These are phyloP conservation scores for Amanita exitialis DNA, from an alignment of 768 basidiomycete genomes.

Conservation along the genomic window DNA sequence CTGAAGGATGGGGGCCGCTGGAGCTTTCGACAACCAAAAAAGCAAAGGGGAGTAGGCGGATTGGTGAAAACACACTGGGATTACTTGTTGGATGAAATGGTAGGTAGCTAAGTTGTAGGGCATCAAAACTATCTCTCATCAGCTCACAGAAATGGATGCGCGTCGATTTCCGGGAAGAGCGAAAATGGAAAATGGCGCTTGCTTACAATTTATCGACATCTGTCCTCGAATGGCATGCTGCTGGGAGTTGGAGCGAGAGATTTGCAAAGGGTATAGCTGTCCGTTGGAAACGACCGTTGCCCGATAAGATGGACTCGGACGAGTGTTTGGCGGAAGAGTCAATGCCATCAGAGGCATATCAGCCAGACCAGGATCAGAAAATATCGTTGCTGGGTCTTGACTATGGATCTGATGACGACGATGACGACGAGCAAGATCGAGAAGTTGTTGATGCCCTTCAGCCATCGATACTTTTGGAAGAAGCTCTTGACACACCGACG, in stretches of 20 bases:
- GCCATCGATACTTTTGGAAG: conserved; percentile 41
- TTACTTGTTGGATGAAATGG: conserved; percentile 95
- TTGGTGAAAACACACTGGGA: conserved; percentile 88
- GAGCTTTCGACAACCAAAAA: conserved; percentile 94
- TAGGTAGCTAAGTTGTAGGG: conserved; percentile 21
- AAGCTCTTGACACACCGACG: conserved; percentile 36
- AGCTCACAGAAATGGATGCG: conserved; percentile 85
- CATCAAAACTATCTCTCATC: conserved; percentile 6
- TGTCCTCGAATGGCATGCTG: conserved; percentile 82
- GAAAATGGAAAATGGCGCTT: conserved; percentile 81
- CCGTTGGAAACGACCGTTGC: conserved; percentile 44
- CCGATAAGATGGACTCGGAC: conserved; percentile 21
- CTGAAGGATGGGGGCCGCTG: conserved; percentile 76
- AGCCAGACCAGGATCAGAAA: conserved; percentile 10
- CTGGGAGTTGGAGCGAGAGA: conserved; percentile 54
- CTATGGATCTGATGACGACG: conserved; percentile 61
- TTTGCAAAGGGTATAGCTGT: conserved; percentile 56
- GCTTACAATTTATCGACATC: conserved; percentile 78
- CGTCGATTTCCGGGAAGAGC: conserved; percentile 89
- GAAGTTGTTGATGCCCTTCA: conserved; percentile 53
- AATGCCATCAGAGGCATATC: conserved; percentile 18
- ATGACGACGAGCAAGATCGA: conserved; percentile 46
- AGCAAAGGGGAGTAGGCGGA: conserved; percentile 73
- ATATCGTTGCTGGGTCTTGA: conserved; percentile 32
- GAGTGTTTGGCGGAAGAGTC: conserved; percentile 12